Conservation (phyloP, 164 flowering plant genomes). For the Chimonanthus praecox region DNA sequence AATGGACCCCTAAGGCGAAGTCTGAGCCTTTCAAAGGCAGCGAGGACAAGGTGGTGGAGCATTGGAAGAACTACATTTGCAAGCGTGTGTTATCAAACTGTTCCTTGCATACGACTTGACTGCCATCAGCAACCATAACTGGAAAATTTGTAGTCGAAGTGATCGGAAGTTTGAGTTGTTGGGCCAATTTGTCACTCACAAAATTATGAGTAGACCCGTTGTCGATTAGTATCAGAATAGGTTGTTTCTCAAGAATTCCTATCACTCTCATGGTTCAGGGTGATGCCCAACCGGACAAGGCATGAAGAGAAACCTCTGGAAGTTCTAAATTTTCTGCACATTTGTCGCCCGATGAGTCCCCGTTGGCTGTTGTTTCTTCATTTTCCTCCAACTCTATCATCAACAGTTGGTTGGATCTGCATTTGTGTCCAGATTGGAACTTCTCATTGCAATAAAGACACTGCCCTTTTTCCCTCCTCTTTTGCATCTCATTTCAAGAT, state of each 20-base stretch:
- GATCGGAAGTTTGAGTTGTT: background rate
- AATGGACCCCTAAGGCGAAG: background rate
- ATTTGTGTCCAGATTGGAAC: background rate
- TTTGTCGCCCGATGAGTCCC: background rate
- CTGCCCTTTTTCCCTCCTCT: constrained; percentile 1
- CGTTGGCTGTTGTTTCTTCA: background rate
- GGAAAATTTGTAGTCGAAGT: background rate
- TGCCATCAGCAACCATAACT: background rate
- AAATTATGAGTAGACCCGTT: no score
- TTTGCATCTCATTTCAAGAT: background rate
- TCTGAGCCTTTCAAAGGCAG: background rate
- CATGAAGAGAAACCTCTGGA: no score
- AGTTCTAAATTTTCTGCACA: background rate
- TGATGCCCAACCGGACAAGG: no score
- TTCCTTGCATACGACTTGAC: background rate
- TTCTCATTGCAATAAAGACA: constrained; percentile 9
- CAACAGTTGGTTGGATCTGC: background rate
- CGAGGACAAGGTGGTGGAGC: background rate
- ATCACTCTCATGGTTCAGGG: background rate
- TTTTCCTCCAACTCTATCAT: background rate
- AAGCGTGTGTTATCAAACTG: background rate
- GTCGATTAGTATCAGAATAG: background rate
- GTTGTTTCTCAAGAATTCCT: background rate
- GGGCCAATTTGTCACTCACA: no score
- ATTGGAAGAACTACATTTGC: background rate